Base-by-base conservation (phyloP, 2,329 filamentous ascomycete genomes). In the Colletotrichum camelliae region DNA sequence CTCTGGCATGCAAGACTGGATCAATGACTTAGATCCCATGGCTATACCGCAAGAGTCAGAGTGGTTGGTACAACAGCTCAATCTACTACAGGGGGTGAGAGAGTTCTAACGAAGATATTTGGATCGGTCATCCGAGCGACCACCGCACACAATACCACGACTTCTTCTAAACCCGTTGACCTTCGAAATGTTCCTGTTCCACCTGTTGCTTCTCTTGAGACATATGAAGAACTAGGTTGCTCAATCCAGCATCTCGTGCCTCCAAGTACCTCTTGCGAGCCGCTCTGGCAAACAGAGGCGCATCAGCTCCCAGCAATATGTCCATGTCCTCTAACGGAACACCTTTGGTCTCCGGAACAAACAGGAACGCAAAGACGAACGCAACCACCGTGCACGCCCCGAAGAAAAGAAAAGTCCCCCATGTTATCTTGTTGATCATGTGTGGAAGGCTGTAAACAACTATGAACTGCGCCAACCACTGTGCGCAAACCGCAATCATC, bases 21-120 rank as follows among this genome's bases (percentile, higher is more conserved):
- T 78, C 15, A 76, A 69, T 60, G 76, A 58, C 5, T 29, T 80
- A 31, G 79, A 80, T 18, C 74, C 78, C 24, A 69, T 78, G 55
- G 66, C 60, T 7, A 74, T 76, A 10, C 76, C 77, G 2, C 72
- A 74, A 31, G 77, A 79, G 29, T 78, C 79, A 4, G 72, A 78
- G 64, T 79, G 79, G 79, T 21, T 79, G 24, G 79, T 76, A 3
- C 77, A 79, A 15, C 78, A 80, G 35, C 58, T 61, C 4, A 24
- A 35, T 0, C 64, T 80, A 2, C 60, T 79, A 2, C 77, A 80
- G 52, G 79, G 76, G 1, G 66, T 79, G 6, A 58, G 65, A 6
- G 70, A 76, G 1, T n/a, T 31, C 16, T 29, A 13, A 21, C 0
- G 10, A 65, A 27, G 9, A 21, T 3, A 12, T 48, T 48, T 12